These are phyloP conservation scores for Lophiostoma macrostomum DNA, from an alignment of 495 filamentous ascomycete species.

Conservation along the genomic window DNA sequence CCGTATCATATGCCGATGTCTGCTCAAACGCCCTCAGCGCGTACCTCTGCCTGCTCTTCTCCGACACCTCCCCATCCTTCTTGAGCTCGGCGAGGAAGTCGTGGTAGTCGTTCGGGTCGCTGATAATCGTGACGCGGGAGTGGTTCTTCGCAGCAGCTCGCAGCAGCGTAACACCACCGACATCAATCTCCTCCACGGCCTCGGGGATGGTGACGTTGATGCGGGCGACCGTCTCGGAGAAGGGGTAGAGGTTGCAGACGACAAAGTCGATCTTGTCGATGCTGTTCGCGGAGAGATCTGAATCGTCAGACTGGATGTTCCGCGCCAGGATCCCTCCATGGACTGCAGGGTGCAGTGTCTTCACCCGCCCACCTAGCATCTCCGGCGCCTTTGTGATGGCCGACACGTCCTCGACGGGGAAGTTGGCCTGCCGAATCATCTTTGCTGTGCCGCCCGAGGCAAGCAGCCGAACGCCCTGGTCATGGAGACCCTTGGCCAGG, in stretches of 20 bases:
- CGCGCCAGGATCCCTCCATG: constrained; percentile 77
- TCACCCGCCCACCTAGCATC: constrained; percentile 93
- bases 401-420: constrained; percentile 94
- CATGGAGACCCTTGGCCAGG: constrained; percentile 87
- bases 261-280: constrained; percentile 98
- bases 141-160: constrained; percentile 98
- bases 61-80: constrained; percentile 72
- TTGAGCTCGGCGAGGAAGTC: constrained; percentile 89
- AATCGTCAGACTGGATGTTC: constrained; percentile 87
- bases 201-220: constrained; percentile 94
- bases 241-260: constrained; percentile 97
- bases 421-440: constrained; percentile 92
- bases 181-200: constrained; percentile 97
- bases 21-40: constrained; percentile 97
- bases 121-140: constrained; percentile 87
- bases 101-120: constrained; percentile 87
- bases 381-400: constrained; percentile 98
- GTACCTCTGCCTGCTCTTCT: constrained; percentile 76
- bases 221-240: constrained; percentile 96
- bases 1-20: constrained; percentile 93
- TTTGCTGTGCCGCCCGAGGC: constrained; percentile 91
- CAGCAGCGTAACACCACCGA: constrained; percentile 90
- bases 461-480: constrained; percentile 86
- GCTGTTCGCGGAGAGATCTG: constrained; percentile 93
- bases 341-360: constrained; percentile 75